A percentile compares a stretch with the other conserved stretches of the same genome.
Conservation (phyloP, 495 filamentous ascomycete species). For the Neurospora sp. region DNA sequence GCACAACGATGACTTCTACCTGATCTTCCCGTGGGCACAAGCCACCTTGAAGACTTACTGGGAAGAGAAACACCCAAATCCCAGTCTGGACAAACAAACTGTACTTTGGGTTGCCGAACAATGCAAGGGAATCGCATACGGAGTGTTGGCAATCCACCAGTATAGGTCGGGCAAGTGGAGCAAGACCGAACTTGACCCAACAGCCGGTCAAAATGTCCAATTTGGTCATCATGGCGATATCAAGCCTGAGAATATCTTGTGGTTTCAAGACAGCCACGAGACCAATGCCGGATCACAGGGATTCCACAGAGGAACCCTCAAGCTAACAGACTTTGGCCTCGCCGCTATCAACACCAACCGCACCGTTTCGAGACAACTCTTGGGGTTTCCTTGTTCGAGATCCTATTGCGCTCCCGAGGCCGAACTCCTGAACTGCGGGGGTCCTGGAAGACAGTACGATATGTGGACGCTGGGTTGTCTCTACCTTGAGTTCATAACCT, state of each 20-base stretch:
- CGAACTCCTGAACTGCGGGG: constrained; percentile 5
- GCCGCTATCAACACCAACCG: constrained; percentile 2
- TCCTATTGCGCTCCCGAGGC: constrained; percentile 17
- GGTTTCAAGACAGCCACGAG: constrained; percentile 1
- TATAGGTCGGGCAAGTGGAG: background rate
- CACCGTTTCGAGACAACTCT: background rate
- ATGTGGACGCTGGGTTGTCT: constrained; percentile 25
- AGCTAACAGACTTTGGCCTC: constrained; percentile 15
- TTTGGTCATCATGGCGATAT: constrained; percentile 16
- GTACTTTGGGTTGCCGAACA: constrained; percentile 14
- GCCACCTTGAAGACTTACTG: constrained; percentile 11
- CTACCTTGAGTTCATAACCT: constrained; percentile 22
- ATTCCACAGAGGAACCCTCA: constrained; percentile 1
- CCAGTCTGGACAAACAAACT: background rate
- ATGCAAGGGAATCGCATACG: constrained; percentile 15
- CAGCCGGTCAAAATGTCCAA: too few relatives aligned
- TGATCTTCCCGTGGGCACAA: constrained; percentile 19
- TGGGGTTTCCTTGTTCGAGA: background rate
- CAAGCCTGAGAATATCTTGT: constrained; percentile 18
- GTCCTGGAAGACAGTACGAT: constrained; percentile 12
- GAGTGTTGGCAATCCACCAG: constrained; percentile 11
- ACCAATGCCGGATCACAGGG: background rate
- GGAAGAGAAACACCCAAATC: background rate
- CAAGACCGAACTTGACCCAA: background rate
- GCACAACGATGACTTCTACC: constrained; percentile 6